Conservation (phyloP, 192 early-diverging fungal genomes). For the Diversispora eburnea region DNA sequence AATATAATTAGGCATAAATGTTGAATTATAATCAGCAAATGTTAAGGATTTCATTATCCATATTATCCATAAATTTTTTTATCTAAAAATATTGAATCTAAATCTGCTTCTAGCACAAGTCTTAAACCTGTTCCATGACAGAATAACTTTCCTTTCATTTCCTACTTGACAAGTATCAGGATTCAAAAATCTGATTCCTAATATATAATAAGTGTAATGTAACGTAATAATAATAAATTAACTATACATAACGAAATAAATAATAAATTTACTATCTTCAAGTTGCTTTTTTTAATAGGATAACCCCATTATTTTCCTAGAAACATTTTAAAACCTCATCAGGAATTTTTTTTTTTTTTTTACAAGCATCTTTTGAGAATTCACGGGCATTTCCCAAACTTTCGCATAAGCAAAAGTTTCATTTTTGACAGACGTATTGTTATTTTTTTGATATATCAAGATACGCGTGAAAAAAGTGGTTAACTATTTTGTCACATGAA, state of each 20-base stretch:
- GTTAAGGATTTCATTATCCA: constrained; percentile 39
- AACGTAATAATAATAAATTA: too few relatives aligned
- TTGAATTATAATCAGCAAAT: constrained; percentile 30
- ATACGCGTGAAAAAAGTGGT: too few relatives aligned
- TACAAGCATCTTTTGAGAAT: constrained; percentile 34
- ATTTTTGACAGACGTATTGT: too few relatives aligned
- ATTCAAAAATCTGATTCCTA: constrained; percentile 43
- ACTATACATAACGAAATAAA: background rate
- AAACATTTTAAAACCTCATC: constrained; percentile 34
- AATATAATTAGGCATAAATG: constrained; percentile 6
- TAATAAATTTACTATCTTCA: constrained; percentile 32
- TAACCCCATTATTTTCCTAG: constrained; percentile 40
- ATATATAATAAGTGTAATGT: too few relatives aligned
- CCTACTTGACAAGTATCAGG: constrained; percentile 36
- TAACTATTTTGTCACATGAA: too few relatives aligned
- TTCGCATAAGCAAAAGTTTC: too few relatives aligned
- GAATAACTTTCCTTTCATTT: constrained; percentile 33
- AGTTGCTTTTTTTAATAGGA: constrained; percentile 35
- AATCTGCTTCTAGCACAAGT: constrained; percentile 27
- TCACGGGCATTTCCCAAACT: constrained; percentile 31
- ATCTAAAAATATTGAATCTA: constrained; percentile 32
- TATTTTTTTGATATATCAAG: too few relatives aligned
- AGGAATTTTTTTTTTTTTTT: constrained; percentile 22
- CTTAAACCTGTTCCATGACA: constrained; percentile 34
- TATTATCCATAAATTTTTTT: constrained; percentile 34